Conservation (phyloP, 1,284 basidiomycete species). For the Cutaneotrichosporon cyanovorans region DNA sequence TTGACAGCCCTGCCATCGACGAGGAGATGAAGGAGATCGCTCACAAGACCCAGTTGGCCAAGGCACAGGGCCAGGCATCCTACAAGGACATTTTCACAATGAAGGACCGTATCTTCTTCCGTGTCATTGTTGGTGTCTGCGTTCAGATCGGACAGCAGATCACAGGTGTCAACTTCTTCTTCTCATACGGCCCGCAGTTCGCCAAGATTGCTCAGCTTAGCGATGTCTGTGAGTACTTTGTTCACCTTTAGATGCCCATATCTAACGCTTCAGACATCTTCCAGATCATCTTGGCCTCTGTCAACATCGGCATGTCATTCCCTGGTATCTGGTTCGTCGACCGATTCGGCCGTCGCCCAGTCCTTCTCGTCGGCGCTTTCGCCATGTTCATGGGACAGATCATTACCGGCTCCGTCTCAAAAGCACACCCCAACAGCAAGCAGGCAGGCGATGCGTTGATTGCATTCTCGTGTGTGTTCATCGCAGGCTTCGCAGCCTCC, state of each 20-base stretch:
- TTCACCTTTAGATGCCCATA: too few relatives aligned
- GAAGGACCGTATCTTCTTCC: constrained; percentile 46
- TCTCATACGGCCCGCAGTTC: constrained; percentile 37
- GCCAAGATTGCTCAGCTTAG: constrained; percentile 44
- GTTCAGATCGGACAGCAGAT: constrained; percentile 46
- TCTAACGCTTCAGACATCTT: constrained; percentile 43
- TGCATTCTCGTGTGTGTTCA: constrained; percentile 49
- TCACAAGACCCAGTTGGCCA: constrained; percentile 36
- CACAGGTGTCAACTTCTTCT: constrained; percentile 41
- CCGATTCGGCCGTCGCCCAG: constrained; percentile 46
- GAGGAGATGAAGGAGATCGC: constrained; percentile 43
- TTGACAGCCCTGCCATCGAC: constrained; percentile 38
- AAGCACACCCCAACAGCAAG: constrained; percentile 26
- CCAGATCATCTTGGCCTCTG: constrained; percentile 47
- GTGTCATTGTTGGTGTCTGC: constrained; percentile 23
- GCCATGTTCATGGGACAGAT: constrained; percentile 48
- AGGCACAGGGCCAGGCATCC: constrained; percentile 32
- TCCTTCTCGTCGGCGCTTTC: constrained; percentile 47
- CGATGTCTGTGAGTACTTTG: too few relatives aligned
- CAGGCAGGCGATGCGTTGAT: constrained; percentile 48
- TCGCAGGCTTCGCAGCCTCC: constrained; percentile 48
- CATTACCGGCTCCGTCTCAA: constrained; percentile 46
- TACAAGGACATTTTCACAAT: constrained; percentile 45
- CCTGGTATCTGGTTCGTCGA: constrained; percentile 45
- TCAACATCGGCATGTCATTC: constrained; percentile 45